Evolutionary conservation across 345 rosid genomes (phyloP), one percentile per base, ranked within the genome.

Genomic region (Brassica carinata): DNA sequence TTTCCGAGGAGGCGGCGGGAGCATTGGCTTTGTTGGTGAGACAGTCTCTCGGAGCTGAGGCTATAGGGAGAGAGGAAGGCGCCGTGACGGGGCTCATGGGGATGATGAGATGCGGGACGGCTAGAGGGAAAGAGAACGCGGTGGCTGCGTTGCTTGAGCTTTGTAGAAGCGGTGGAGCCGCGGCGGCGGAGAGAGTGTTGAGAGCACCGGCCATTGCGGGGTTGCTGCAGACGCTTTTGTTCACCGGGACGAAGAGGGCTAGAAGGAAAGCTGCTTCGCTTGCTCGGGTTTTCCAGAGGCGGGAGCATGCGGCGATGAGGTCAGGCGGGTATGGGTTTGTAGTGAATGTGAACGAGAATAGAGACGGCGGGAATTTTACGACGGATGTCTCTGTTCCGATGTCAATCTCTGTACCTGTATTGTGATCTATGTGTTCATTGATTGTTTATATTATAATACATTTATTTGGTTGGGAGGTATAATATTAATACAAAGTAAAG

Each of bases 231-330:
- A 80, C 88, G 8, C 87, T 96, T 23, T 81, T 96, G 76, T 94
- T 94, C 75, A 96, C 97, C 0, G 97, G 99, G 61, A 92, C 99
- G 31, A 96, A 92, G 80, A 80, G 99, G 8, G 99, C 99, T 1
- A 88, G 97, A 83, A 85, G 99, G 75, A 96, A 96, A 80, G 97
- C 98, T 0, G 96, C 96, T 59, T 94, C 99, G 5, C 98, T 94
- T 75, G 98, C 94, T 34, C 84, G 97, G 71, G 97, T 91, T 77
- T 92, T 91, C 29, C 97, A 92, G 77, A 91, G 97, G 78, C 75
- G 92, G 11, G 97, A 90, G 83, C 85, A 90, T 40, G 84, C 88
- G 2, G 55, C 90, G 4, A 69, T 88, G 76, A 87, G 87, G 82
- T 87, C 83, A 0, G 90, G 91, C 2, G 91, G 90, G 33, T 93